These are phyloP conservation scores for Ustilago vetiveriae DNA, from an alignment of 1,284 basidiomycete genomes.

Conservation along the genomic window DNA sequence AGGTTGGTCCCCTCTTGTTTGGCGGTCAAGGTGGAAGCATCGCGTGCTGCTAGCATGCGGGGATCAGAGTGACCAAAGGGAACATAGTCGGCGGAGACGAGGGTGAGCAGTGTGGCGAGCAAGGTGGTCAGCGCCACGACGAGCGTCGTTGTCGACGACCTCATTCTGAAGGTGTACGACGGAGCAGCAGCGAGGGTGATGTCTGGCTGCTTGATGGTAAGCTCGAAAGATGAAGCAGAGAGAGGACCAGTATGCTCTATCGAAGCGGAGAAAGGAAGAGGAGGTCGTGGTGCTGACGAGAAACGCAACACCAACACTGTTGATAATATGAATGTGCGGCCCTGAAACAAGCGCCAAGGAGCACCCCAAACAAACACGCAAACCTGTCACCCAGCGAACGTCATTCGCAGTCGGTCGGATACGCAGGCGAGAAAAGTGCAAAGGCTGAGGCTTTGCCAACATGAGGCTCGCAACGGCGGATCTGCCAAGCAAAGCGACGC, in stretches of 20 bases:
- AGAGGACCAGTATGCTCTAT: not conserved
- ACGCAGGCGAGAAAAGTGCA: too few relatives aligned
- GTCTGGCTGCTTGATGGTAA: not conserved
- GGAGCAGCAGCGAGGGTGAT: not conserved
- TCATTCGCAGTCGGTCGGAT: too few relatives aligned
- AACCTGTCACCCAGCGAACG: too few relatives aligned
- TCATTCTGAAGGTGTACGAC: constrained; percentile 3
- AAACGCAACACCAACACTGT: too few relatives aligned
- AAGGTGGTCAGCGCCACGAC: constrained; percentile 2
- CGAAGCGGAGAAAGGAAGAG: too few relatives aligned
- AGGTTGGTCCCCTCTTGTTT: constrained; percentile 15
- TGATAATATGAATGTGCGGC: too few relatives aligned
- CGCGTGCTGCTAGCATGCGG: constrained; percentile 10
- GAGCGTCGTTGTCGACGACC: not conserved
- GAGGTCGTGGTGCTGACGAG: too few relatives aligned
- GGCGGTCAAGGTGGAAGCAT: constrained; percentile 43
- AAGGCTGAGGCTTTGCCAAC: too few relatives aligned
- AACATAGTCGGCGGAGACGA: constrained; percentile 9
- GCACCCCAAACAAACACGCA: too few relatives aligned
- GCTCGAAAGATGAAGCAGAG: not conserved
- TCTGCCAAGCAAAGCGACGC: too few relatives aligned
- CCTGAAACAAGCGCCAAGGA: too few relatives aligned
- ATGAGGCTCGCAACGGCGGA: too few relatives aligned
- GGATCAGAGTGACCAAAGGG: constrained; percentile 10
- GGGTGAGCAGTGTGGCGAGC: constrained; percentile 6